Base-by-base conservation (phyloP, 345 rosid genomes). In the Hibiscus mutabilis region DNA sequence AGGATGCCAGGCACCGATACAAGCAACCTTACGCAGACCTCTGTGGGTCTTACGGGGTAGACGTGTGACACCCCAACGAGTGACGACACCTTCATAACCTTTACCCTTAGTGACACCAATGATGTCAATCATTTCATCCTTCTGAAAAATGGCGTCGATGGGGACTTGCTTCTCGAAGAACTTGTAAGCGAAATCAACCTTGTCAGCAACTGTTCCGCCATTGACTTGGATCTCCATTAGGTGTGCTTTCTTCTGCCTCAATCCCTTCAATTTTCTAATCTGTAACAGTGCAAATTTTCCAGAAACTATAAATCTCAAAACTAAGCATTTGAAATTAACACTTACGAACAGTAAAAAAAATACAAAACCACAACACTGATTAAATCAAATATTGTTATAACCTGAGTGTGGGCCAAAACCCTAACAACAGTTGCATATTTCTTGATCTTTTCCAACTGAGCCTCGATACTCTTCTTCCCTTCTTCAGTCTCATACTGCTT, bases 1-100 rank as follows among this genome's bases (percentile, higher is more conserved):
- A 57, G 97, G 97, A 85, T 91, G 97, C 97, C 97, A 91, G 19
- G 97, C 95, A 40, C 97, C 97, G 6, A 91, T 91, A 85, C 97
- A 91, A 70, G 97, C 97, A 33, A 91, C 97, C 87, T 91, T 91
- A 58, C 96, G 94, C 11, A 91, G 88, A 83, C 97, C 97, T 29
- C 97, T 80, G 76, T 91, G 97, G 56, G 97, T 91, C 84, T 91
- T 91, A 19, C 97, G 87, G 13, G 97, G 97, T 55, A 91, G 91
- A 22, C 95, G 91, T 11, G 97, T 91, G 46, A 89, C 97, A 69
- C 97, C 97, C 95, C 97, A 91, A 51, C 97, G 95, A 22, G 97
- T 89, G 9, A 91, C 95, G 67, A 91, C 97, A 83, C 97, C 97
- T 75, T 91, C 97, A 40, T 86, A 89, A 76, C 97, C 97, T 59